Percentiles rank a stretch among this genome's conserved stretches.
Conservation (phyloP, 2,329 filamentous ascomycete genomes). For the Alternaria novae-zelandiae region DNA sequence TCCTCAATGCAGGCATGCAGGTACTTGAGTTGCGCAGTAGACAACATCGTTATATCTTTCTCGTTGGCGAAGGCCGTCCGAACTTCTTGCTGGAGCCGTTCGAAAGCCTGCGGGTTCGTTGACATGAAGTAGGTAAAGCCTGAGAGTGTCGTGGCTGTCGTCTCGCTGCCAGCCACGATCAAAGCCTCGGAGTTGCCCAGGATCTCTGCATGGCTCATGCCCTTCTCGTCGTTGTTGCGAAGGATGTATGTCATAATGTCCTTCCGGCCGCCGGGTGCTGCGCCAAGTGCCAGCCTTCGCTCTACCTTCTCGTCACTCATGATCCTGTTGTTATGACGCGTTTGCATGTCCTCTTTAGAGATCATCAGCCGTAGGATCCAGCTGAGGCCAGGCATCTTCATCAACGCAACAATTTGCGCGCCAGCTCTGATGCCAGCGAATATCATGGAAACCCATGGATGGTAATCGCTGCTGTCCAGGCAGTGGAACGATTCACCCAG, state of each 20-base stretch:
- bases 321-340: background rate
- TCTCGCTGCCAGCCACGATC: constrained; percentile 47
- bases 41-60: constrained; percentile 14
- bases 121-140: constrained; percentile 10
- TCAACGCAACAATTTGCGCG: background rate
- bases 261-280: background rate
- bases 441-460: constrained; percentile 38
- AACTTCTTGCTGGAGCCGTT: constrained; percentile 15
- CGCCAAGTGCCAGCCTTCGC: background rate
- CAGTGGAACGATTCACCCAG: constrained; percentile 51
- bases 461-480: constrained; percentile 36
- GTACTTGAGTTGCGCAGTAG: constrained; percentile 6
- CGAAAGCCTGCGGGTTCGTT: constrained; percentile 13
- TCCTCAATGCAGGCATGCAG: constrained; percentile 26
- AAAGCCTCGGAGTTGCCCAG: constrained; percentile 35
- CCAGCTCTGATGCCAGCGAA: background rate
- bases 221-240: constrained; percentile 18
- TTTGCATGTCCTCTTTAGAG: background rate
- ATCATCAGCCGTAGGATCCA: background rate
- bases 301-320: background rate
- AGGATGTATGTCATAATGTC: constrained; percentile 18
- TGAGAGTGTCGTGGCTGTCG: constrained; percentile 15
- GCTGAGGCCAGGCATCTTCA: background rate
- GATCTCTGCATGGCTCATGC: constrained; percentile 35
- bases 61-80: constrained; percentile 3